phyloP scores from a whole-genome alignment of 257 asterid species.

The Cordia subcordata region DNA sequence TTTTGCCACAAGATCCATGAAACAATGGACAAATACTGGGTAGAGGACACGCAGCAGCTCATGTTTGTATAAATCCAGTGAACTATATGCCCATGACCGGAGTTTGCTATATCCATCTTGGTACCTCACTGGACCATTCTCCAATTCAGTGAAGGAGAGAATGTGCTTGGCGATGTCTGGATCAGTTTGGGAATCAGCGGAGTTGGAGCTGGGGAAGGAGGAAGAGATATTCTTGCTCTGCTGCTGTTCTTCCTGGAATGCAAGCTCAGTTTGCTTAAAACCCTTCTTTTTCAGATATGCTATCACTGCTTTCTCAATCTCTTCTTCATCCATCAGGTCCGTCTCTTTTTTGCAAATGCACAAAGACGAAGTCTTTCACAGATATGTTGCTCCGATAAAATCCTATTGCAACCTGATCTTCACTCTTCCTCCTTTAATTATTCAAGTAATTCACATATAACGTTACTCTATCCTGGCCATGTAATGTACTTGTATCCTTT shows the following conservation, averaged over 20 bases:
- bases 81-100: constrained; percentile 91
- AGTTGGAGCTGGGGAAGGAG: constrained; percentile 11
- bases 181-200: constrained; percentile 54
- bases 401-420: too few relatives aligned
- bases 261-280: constrained; percentile 74
- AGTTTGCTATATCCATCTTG: constrained; percentile 85
- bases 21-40: constrained; percentile 93
- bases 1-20: constrained; percentile 95
- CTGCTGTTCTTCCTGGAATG: constrained; percentile 77
- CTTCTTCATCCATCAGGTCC: constrained; percentile 68
- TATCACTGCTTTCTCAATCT: constrained; percentile 70
- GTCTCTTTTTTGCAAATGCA: neutral
- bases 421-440: too few relatives aligned
- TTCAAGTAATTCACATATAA: neutral
- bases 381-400: neutral
- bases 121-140: constrained; percentile 63
- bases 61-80: constrained; percentile 92
- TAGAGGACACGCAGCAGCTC: constrained; percentile 96
- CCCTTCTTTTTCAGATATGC: constrained; percentile 85
- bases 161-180: constrained; percentile 66
- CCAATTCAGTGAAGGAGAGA: constrained; percentile 61
- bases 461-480: neutral
- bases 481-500: too few relatives aligned
- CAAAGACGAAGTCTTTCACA: neutral
- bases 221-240: constrained; percentile 39